A percentile compares a stretch with the other conserved stretches of the same genome.
Conservation (phyloP, 768 basidiomycete genomes). For the Rhizopogon vulgaris region DNA sequence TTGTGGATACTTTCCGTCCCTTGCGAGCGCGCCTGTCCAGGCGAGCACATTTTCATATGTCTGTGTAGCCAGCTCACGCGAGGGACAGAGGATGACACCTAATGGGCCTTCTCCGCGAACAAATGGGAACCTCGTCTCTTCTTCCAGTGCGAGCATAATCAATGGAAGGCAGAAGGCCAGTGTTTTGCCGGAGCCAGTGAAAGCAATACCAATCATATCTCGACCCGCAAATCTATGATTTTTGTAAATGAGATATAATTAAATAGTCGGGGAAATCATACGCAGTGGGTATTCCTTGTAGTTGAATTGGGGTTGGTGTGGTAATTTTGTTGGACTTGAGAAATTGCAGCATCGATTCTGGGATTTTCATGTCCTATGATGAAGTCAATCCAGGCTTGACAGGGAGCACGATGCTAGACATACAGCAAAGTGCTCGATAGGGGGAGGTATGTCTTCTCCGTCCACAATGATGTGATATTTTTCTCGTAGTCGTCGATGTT, state of each 20-base stretch:
- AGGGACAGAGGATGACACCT: conserved; percentile 95
- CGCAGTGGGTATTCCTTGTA: conserved; percentile 96
- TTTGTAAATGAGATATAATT: conserved; percentile 8
- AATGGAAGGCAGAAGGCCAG: conserved; percentile 97
- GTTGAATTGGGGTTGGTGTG: conserved; percentile 90
- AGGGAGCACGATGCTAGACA: conserved; percentile 4
- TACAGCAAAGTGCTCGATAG: conserved; percentile 84
- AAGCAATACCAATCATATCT: conserved; percentile 98
- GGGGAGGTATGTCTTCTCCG: conserved; percentile 89
- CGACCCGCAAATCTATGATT: conserved; percentile 78
- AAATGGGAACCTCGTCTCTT: conserved; percentile 87
- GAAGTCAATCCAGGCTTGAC: conserved; percentile 4
- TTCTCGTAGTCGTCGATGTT: conserved; percentile 72
- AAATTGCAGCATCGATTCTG: conserved; percentile 73
- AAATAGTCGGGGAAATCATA: conserved; percentile 32
- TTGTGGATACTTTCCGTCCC: conserved; percentile 75
- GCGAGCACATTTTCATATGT: conserved; percentile 91
- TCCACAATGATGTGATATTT: conserved; percentile 95
- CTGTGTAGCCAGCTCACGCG: conserved; percentile 93
- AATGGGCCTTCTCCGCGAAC: conserved; percentile 93
- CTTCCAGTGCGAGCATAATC: conserved; percentile 94
- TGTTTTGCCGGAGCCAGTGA: conserved; percentile 98
- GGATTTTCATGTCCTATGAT: conserved; percentile 96
- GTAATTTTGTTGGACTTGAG: conserved; percentile 82
- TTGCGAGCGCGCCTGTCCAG: conserved; percentile 81